Percentiles rank a stretch among this genome's conserved stretches.
phyloP scores from a whole-genome alignment of 2,329 filamentous ascomycete species.

The Cordyceps fumosorosea region DNA sequence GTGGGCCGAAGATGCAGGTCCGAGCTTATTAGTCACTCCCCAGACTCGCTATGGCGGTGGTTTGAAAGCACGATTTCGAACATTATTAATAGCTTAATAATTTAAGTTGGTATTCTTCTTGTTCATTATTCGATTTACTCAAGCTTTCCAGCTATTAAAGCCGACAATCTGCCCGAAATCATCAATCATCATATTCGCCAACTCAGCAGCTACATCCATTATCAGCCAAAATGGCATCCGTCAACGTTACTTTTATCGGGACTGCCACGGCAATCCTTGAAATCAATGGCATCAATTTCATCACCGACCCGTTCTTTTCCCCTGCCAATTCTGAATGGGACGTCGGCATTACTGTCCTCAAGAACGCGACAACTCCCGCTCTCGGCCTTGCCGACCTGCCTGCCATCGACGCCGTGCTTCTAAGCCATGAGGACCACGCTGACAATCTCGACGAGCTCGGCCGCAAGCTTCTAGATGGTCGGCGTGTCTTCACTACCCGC shows the following conservation, averaged over 20 bases:
- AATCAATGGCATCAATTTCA: conserved; percentile 33
- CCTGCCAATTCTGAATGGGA: conserved; percentile 30
- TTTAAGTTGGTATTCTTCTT: background rate
- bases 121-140: background rate
- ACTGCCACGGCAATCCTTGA: conserved; percentile 43
- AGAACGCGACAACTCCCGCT: conserved; percentile 27
- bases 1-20: background rate
- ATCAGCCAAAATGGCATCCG: conserved; percentile 4
- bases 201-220: conserved; percentile 2
- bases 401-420: conserved; percentile 39
- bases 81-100: conserved; percentile 1
- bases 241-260: conserved; percentile 38
- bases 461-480: conserved; percentile 38
- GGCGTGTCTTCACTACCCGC: conserved; percentile 37
- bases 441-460: conserved; percentile 43
- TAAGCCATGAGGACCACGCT: conserved; percentile 44
- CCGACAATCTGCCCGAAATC: background rate
- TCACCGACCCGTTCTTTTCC: conserved; percentile 42
- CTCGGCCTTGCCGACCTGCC: conserved; percentile 33
- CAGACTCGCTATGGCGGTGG: background rate
- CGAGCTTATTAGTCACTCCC: background rate
- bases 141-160: background rate
- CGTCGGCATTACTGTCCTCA: conserved; percentile 21
- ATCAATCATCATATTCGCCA: background rate
- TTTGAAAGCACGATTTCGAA: background rate